These are phyloP conservation scores for Lipomyces anomalus DNA, from an alignment of 805 yeast genomes.

Conservation along the genomic window DNA sequence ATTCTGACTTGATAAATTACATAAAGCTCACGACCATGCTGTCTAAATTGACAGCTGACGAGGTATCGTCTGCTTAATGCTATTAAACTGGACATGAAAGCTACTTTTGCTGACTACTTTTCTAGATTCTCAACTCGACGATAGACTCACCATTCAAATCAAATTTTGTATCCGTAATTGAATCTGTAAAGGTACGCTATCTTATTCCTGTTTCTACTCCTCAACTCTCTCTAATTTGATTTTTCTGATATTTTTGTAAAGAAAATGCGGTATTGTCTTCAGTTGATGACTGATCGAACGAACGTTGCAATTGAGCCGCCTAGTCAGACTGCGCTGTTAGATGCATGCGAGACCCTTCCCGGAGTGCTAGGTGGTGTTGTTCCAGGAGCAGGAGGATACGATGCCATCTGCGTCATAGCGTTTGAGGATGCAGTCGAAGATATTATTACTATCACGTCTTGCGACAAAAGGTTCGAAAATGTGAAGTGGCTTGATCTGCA, in stretches of 20 bases:
- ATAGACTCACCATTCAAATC: not conserved
- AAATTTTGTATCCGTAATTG: not conserved
- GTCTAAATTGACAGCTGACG: not conserved
- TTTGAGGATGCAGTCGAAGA: conserved; percentile 27
- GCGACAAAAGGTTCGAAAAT: conserved; percentile 24
- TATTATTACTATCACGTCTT: not conserved
- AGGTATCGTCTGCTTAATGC: too few relatives aligned
- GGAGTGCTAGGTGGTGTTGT: conserved; percentile 96
- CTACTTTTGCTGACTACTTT: too few relatives aligned
- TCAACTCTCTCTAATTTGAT: conserved; percentile 2
- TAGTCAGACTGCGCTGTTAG: conserved; percentile 63
- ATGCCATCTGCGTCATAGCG: conserved; percentile 76
- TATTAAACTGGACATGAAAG: too few relatives aligned
- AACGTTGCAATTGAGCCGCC: conserved; percentile 88
- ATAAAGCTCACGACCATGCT: conserved; percentile 11
- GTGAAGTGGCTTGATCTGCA: conserved; percentile 43
- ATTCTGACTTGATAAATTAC: conserved; percentile 35
- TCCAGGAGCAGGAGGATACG: conserved; percentile 98
- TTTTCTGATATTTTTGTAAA: conserved; percentile 3
- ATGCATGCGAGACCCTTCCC: conserved; percentile 47
- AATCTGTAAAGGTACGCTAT: not conserved
- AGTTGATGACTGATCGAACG: conserved; percentile 54
- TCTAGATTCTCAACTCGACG: not conserved
- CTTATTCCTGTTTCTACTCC: conserved; percentile 1
- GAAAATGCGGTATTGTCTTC: conserved; percentile 53